Percentiles rank a stretch among this genome's conserved stretches.
Conservation (phyloP, 1,139 yeast species). For the Suhomyces panamericanus region DNA sequence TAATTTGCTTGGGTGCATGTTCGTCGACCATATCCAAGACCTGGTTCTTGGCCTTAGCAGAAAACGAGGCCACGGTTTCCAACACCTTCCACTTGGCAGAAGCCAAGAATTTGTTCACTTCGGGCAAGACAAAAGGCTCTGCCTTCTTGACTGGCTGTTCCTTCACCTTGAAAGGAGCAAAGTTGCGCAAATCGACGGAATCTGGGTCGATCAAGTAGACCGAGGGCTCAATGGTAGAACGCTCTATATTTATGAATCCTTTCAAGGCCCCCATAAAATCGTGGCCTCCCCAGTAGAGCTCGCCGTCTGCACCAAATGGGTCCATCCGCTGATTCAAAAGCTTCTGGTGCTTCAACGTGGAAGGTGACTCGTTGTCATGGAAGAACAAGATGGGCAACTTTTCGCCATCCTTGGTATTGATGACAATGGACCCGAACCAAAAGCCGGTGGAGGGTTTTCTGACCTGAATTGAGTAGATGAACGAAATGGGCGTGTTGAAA, state of each 20-base stretch:
- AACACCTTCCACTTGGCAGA: conserved; percentile 84
- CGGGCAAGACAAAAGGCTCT: conserved; percentile 33
- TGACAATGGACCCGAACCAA: conserved; percentile 87
- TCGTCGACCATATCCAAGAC: conserved; percentile 61
- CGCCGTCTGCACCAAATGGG: conserved; percentile 66
- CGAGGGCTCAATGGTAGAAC: conserved; percentile 69
- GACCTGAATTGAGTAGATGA: conserved; percentile 75
- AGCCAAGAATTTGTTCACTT: conserved; percentile 52
- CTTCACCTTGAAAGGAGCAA: conserved; percentile 57
- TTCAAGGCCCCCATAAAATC: conserved; percentile 63
- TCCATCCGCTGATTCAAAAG: conserved; percentile 65
- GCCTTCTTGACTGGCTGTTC: conserved; percentile 16
- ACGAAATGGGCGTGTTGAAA: conserved; percentile 59
- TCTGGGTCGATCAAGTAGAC: conserved; percentile 80
- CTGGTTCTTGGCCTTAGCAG: conserved; percentile 65
- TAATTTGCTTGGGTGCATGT: conserved; percentile 64
- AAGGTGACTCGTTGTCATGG: conserved; percentile 84
- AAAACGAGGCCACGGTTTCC: conserved; percentile 80
- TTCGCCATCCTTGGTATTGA: conserved; percentile 70
- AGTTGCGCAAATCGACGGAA: conserved; percentile 72
- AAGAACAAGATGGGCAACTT: conserved; percentile 81
- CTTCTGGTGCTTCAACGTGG: conserved; percentile 63
- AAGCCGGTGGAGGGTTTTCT: conserved; percentile 82
- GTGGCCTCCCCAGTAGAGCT: conserved; percentile 88
- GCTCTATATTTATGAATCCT: conserved; percentile 59